These are phyloP conservation scores for Trichoderma reesei DNA, from an alignment of 495 filamentous ascomycete genomes.

Conservation along the genomic window DNA sequence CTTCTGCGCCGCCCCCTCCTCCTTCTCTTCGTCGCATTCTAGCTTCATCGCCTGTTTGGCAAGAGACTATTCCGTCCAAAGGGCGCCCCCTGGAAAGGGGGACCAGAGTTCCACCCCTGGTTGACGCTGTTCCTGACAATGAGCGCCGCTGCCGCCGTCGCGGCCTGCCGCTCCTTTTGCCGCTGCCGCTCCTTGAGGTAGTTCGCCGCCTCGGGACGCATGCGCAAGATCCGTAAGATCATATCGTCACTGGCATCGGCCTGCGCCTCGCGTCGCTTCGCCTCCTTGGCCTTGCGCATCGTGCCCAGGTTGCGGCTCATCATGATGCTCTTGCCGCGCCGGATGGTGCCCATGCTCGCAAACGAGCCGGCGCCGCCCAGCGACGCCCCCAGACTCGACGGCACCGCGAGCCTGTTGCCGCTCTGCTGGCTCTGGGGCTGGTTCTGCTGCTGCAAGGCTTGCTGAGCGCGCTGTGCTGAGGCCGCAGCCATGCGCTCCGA, in stretches of 20 bases:
- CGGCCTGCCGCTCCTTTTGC: constrained; percentile 88
- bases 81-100: constrained; percentile 20
- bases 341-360: constrained; percentile 62
- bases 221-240: constrained; percentile 90
- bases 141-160: constrained; percentile 80
- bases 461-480: constrained; percentile 67
- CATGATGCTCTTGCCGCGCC: constrained; percentile 89
- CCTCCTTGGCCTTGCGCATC: constrained; percentile 90
- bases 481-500: constrained; percentile 92
- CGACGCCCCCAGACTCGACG: constrained; percentile 15
- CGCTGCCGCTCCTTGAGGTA: constrained; percentile 87
- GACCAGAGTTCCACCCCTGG: constrained; percentile 44
- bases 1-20: not conserved
- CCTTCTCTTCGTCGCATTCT: not conserved
- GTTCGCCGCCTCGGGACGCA: constrained; percentile 85
- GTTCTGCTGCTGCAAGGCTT: constrained; percentile 34
- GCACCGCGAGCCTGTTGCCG: constrained; percentile 46
- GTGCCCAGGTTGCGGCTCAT: constrained; percentile 89
- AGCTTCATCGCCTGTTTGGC: constrained; percentile 15
- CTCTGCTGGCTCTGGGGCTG: constrained; percentile 26
- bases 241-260: constrained; percentile 97
- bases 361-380: constrained; percentile 39
- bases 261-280: constrained; percentile 89
- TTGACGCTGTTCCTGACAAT: constrained; percentile 90
- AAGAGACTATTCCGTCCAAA: constrained; percentile 21